phyloP scores from a whole-genome alignment of 2,329 filamentous ascomycete genomes.

The Sarocladiaceae sp. region DNA sequence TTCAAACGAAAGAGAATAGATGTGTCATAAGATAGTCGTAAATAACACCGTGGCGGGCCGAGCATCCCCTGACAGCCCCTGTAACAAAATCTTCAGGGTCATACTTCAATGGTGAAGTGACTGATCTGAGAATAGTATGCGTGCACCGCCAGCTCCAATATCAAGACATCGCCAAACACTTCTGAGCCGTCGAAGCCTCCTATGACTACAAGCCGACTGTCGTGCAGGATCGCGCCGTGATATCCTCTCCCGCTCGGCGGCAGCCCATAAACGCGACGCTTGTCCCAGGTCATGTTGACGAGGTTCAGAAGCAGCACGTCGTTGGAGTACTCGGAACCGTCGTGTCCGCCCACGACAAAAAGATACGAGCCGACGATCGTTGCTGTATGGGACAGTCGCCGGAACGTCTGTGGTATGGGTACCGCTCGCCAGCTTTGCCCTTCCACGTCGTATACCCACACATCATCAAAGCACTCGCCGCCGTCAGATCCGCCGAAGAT shows the following conservation, averaged over 20 bases:
- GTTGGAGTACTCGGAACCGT: constrained; percentile 63
- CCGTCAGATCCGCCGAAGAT: constrained; percentile 66
- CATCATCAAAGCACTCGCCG: constrained; percentile 65
- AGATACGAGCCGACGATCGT: constrained; percentile 65
- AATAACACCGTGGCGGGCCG: no score
- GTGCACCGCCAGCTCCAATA: constrained; percentile 62
- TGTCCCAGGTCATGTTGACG: constrained; percentile 70
- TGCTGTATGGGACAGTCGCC: constrained; percentile 60
- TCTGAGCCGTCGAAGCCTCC: constrained; percentile 63
- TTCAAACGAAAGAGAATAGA: no score
- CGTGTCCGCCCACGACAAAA: constrained; percentile 64
- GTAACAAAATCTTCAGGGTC: neutral
- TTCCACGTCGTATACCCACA: constrained; percentile 68
- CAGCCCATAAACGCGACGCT: constrained; percentile 56
- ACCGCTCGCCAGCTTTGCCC: constrained; percentile 53
- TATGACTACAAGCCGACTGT: constrained; percentile 57
- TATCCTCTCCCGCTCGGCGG: constrained; percentile 59
- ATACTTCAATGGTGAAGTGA: constrained; percentile 62
- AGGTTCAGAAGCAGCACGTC: constrained; percentile 63
- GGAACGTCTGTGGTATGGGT: constrained; percentile 52
- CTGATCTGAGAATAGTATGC: constrained; percentile 69
- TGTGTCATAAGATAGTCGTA: no score
- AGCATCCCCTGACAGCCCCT: no score
- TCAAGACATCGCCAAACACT: constrained; percentile 62
- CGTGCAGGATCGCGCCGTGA: constrained; percentile 59